Conservation (phyloP, 2,329 filamentous ascomycete genomes). For the Pseudogymnoascus sp. region DNA sequence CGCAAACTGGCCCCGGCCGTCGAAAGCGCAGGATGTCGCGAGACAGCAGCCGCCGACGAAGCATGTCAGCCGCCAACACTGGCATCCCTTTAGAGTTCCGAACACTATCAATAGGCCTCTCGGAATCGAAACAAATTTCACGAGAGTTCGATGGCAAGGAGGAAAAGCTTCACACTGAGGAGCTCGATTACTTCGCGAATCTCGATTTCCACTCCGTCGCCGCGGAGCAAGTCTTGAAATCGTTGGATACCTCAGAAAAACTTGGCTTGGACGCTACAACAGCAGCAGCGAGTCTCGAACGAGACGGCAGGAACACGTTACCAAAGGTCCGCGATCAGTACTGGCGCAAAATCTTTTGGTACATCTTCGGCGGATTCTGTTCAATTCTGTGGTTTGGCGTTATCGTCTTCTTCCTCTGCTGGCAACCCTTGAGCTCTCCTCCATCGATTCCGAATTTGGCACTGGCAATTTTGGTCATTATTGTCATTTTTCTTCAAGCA, state of each 20-base stretch:
- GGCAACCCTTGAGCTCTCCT: slow-evolving; percentile 36
- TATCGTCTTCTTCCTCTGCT: slow-evolving; percentile 40
- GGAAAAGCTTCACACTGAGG: slow-evolving; percentile 20
- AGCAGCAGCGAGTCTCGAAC: slow-evolving; percentile 29
- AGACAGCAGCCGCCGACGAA: neutral
- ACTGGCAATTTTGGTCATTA: slow-evolving; percentile 37
- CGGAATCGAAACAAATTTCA: slow-evolving; percentile 22
- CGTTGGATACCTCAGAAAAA: slow-evolving; percentile 30
- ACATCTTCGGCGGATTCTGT: slow-evolving; percentile 40
- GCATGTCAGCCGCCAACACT: neutral
- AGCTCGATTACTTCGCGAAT: slow-evolving; percentile 37
- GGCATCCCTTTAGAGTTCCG: slow-evolving; percentile 33
- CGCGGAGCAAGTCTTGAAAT: slow-evolving; percentile 30
- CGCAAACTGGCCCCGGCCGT: neutral
- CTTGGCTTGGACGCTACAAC: slow-evolving; percentile 30
- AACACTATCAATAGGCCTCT: slow-evolving; percentile 31
- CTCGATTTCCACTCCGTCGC: slow-evolving; percentile 32
- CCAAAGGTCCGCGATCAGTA: slow-evolving; percentile 36
- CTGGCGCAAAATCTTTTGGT: slow-evolving; percentile 32
- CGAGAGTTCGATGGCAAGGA: slow-evolving; percentile 24
- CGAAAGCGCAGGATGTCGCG: neutral
- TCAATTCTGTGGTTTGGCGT: slow-evolving; percentile 40
- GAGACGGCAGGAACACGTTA: slow-evolving; percentile 35
- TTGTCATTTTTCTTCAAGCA: slow-evolving; percentile 39
- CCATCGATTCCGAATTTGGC: slow-evolving; percentile 36